Base-by-base conservation (phyloP, 345 rosid genomes). In the Melaleuca quinquenervia region DNA sequence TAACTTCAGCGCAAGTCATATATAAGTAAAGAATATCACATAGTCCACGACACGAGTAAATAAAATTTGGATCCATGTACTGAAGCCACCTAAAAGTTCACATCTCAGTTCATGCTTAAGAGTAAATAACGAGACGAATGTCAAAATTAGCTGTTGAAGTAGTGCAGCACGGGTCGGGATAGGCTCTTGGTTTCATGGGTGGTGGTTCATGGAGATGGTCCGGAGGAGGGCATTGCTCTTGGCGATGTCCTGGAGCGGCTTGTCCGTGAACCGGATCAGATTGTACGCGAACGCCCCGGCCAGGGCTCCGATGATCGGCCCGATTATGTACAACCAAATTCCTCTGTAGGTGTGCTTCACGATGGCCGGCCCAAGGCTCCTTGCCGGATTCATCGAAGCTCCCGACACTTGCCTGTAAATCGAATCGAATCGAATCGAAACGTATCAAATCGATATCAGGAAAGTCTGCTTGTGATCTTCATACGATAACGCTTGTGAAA, bases 301-400 rank as follows among this genome's bases (percentile, higher is more conserved):
- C 11, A 90, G 11, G 5, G 93, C 84, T 50, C 94, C 94, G 4
- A 85, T 4, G 1, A 91, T 80, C 3, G 95, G 95, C 11, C 93
- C 94, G 2, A 87, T 48, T 26, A 92, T 82, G 78, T 91, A 91
- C 26, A 93, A 87, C 95, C 95, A 93, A 10, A 91, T 41, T 50
- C 91, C 93, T 50, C 78, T 85, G 62, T 82, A 91, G 10, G 52
- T 84, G 51, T 86, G 89, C 87, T 82, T 90, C 52, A 90, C 90
- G 3, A 93, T 82, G 2, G 95, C 93, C 13, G 94, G 94, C 1
- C 95, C 94, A 15, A 91, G 32, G 83, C 95, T 93, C 87, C 95
- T 91, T 11, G 88, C 95, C 0, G 94, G 95, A 85, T 91, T 93
- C 95, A 92, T 91, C 1, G 95, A 93, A 5, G 94, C 95, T 83